Evolutionary conservation across 2,329 filamentous ascomycete species (phyloP).

Genomic region (Diaporthe destruens): DNA sequence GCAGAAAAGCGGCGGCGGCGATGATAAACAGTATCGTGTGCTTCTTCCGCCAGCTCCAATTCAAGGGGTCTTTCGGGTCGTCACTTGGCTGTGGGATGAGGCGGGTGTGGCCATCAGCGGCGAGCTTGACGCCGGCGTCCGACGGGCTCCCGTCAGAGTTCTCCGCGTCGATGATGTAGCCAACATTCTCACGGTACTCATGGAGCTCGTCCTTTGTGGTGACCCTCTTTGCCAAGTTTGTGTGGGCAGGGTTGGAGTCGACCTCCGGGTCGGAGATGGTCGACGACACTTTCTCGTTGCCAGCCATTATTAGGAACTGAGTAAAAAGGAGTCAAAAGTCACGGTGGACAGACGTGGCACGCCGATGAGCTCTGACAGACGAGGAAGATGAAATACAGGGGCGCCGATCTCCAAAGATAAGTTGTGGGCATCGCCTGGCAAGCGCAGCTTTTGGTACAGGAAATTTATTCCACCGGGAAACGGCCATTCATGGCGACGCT

Average conservation of each 20-base stretch:
- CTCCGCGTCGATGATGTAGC: conserved; percentile 54
- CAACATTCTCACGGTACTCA: conserved; percentile 52
- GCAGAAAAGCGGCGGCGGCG: conserved; percentile 59
- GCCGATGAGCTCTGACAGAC: not conserved
- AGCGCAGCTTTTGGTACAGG: not conserved
- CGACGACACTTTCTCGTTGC: conserved; percentile 19
- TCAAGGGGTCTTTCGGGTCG: conserved; percentile 65
- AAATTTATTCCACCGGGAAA: conserved; percentile 16
- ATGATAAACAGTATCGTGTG: conserved; percentile 62
- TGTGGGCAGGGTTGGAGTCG: not conserved
- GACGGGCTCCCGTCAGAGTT: conserved; percentile 40
- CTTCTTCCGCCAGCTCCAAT: conserved; percentile 65
- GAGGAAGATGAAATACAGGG: not conserved
- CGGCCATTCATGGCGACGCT: not conserved
- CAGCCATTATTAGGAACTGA: conserved; percentile 26
- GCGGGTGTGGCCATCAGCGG: conserved; percentile 58
- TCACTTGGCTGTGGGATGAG: conserved; percentile 67
- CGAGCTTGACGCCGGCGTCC: conserved; percentile 51
- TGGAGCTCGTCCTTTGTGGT: conserved; percentile 46
- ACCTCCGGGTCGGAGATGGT: not conserved
- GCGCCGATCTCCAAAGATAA: not conserved
- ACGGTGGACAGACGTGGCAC: not conserved
- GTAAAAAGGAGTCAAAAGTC: not conserved
- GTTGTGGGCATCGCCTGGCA: not conserved
- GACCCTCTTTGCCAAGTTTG: not conserved